Evolutionary conservation across 2,329 filamentous ascomycete genomes (phyloP).

Genomic region (Diaporthe aspalathi): DNA sequence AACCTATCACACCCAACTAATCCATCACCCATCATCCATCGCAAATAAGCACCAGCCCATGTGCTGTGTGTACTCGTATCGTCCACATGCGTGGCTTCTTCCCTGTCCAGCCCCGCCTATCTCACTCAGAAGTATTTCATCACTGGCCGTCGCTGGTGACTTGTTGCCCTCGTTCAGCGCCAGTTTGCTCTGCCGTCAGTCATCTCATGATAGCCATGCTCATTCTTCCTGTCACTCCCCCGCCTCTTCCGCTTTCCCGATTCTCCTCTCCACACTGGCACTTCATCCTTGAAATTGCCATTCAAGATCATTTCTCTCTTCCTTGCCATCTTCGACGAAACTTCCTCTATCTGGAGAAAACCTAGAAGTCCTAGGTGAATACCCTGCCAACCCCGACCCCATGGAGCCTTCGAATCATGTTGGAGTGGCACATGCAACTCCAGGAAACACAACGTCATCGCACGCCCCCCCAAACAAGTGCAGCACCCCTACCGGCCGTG

Average conservation of each 20-base stretch:
- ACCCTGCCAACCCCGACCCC: not conserved
- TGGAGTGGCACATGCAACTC: conserved; percentile 19
- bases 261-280: not conserved
- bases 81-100: not conserved
- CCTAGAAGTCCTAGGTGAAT: not conserved
- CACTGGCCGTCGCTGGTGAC: conserved; percentile 4
- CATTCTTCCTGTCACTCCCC: not conserved
- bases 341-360: not conserved
- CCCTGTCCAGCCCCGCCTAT: conserved; percentile 18
- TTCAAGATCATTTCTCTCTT: not conserved
- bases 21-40: conserved; percentile 4
- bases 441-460: conserved; percentile 34
- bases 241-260: not conserved
- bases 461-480: conserved; percentile 21
- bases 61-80: not conserved
- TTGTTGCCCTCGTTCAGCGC: not conserved
- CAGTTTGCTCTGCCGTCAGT: not conserved
- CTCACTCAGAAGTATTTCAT: conserved; percentile 12
- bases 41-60: conserved; percentile 13
- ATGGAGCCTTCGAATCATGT: not conserved
- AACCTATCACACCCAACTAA: conserved; percentile 12
- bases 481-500: not conserved
- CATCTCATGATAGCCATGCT: conserved; percentile 11
- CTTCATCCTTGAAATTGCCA: not conserved
- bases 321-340: not conserved